phyloP scores from a whole-genome alignment of 1,139 yeast genomes.

The Williopsis jadinii region DNA sequence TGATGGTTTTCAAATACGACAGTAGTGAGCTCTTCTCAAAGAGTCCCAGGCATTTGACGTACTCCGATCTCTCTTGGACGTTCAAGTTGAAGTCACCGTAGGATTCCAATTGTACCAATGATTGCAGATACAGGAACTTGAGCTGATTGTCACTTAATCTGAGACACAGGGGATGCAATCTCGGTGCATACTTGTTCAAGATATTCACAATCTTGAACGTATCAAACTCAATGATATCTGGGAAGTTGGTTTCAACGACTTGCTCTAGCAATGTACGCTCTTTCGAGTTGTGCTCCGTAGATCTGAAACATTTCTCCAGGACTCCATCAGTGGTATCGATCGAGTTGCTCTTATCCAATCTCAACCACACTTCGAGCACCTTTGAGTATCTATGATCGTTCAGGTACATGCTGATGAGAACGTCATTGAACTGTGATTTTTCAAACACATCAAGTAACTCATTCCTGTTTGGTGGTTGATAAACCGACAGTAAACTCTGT shows the following conservation, averaged over 20 bases:
- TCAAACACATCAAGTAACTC: slow-evolving; percentile 43
- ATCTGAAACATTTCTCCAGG: slow-evolving; percentile 34
- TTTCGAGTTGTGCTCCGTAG: slow-evolving; percentile 24
- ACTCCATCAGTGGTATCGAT: slow-evolving; percentile 25
- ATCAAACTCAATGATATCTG: slow-evolving; percentile 28
- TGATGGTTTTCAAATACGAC: slow-evolving; percentile 19
- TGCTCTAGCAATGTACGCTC: slow-evolving; percentile 32
- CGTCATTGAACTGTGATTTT: slow-evolving; percentile 50
- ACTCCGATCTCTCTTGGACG: slow-evolving; percentile 21
- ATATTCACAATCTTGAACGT: slow-evolving; percentile 32
- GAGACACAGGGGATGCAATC: slow-evolving; percentile 33
- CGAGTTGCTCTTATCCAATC: slow-evolving; percentile 15
- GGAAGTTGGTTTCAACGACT: slow-evolving; percentile 34
- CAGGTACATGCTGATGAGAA: slow-evolving; percentile 50
- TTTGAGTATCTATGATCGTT: slow-evolving; percentile 47
- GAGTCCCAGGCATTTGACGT: slow-evolving; percentile 28
- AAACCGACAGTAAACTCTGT: slow-evolving; percentile 57
- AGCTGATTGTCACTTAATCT: slow-evolving; percentile 24
- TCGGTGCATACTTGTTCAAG: slow-evolving; percentile 32
- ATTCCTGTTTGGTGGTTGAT: slow-evolving; percentile 48
- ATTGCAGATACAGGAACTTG: slow-evolving; percentile 18
- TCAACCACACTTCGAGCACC: slow-evolving; percentile 36
- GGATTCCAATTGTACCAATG: slow-evolving; percentile 15
- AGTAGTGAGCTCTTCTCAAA: slow-evolving; percentile 22
- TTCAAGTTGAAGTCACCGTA: slow-evolving; percentile 12